These are phyloP conservation scores for Aspergillus flavus DNA, from an alignment of 2,329 filamentous ascomycete species.

Conservation along the genomic window DNA sequence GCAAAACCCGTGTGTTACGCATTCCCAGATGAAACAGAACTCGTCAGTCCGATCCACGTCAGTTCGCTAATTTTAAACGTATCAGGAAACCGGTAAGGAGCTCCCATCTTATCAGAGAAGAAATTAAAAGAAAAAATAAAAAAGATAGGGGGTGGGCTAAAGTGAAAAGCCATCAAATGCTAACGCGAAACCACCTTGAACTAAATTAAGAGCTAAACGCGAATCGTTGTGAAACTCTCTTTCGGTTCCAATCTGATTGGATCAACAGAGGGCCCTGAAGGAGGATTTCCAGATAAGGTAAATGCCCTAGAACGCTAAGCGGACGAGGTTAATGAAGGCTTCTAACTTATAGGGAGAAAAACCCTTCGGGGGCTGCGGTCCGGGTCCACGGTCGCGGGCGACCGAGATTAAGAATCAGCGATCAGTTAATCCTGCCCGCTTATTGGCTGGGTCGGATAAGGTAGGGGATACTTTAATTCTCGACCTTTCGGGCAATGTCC, in stretches of 20 bases:
- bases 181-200: not conserved
- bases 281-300: conserved; percentile 4
- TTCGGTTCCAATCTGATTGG: conserved; percentile 1
- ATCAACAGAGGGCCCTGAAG: not conserved
- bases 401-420: not conserved
- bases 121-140: not conserved
- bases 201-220: not conserved
- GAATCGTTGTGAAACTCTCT: not conserved
- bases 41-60: conserved; percentile 1
- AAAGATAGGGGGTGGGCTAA: not conserved
- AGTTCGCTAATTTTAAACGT: conserved; percentile 11
- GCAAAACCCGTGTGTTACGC: not conserved
- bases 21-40: conserved; percentile 21
- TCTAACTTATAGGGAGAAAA: not conserved
- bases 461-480: conserved; percentile 2
- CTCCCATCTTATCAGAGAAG: not conserved
- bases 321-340: not conserved
- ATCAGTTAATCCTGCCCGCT: not conserved
- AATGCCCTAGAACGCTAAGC: not conserved
- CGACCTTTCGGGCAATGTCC: not conserved
- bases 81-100: conserved; percentile 3
- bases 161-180: not conserved
- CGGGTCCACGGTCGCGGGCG: conserved; percentile 16
- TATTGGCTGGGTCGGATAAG: not conserved
- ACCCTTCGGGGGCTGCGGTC: conserved; percentile 14